These are phyloP conservation scores for Cordyceps cicadae DNA, from an alignment of 2,329 filamentous ascomycete species.

Conservation along the genomic window DNA sequence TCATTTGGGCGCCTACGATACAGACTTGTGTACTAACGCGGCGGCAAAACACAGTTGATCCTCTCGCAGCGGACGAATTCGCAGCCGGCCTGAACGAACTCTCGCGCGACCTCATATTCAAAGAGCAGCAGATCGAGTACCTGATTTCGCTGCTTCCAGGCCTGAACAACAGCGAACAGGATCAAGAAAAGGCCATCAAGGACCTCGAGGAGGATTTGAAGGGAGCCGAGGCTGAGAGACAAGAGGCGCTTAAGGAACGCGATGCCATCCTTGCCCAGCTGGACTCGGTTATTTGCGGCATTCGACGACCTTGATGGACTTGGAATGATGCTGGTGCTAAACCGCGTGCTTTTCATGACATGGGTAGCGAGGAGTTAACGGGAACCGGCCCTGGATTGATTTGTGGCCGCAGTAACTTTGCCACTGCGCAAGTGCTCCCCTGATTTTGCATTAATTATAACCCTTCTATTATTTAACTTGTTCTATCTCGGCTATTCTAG, in stretches of 20 bases:
- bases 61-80: slow-evolving; percentile 56
- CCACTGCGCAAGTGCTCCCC: neutral
- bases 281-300: slow-evolving; percentile 52
- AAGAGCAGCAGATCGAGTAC: slow-evolving; percentile 75
- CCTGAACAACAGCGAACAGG: slow-evolving; percentile 66
- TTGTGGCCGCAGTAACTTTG: neutral
- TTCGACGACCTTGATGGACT: slow-evolving; percentile 48
- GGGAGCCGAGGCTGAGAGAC: slow-evolving; percentile 52
- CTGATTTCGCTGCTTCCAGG: slow-evolving; percentile 69
- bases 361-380: slow-evolving; percentile 23
- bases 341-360: slow-evolving; percentile 9
- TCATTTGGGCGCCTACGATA: neutral
- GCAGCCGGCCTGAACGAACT: slow-evolving; percentile 61
- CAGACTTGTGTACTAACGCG: slow-evolving; percentile 3
- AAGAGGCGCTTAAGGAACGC: slow-evolving; percentile 55
- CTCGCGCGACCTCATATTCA: slow-evolving; percentile 66
- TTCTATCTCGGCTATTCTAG: neutral
- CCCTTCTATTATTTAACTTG: neutral
- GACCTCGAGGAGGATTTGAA: slow-evolving; percentile 59
- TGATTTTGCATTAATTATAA: neutral
- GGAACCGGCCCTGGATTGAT: neutral
- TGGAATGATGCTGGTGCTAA: neutral
- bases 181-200: slow-evolving; percentile 61
- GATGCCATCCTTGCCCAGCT: slow-evolving; percentile 52
- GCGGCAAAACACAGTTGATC: slow-evolving; percentile 40